Evolutionary conservation across 169 alveolate genomes (phyloP).

Genomic region (Plasmodium falciparum): DNA sequence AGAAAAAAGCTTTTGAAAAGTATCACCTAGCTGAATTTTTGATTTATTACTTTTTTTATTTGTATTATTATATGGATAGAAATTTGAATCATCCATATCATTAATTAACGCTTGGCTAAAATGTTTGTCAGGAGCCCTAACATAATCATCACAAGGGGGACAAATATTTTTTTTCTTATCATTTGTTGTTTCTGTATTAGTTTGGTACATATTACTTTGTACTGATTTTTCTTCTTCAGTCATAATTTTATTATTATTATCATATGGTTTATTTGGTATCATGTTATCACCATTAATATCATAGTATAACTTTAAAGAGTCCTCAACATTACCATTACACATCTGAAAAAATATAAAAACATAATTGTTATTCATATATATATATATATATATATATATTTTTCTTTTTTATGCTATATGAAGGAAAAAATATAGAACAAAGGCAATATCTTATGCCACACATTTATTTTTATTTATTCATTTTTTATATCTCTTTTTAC

Average conservation of each 20-base stretch:
- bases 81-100: conserved; percentile 67
- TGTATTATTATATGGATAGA: conserved; percentile 10
- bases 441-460: neutral
- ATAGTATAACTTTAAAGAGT: conserved; percentile 35
- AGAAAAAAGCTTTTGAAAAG: conserved; percentile 58
- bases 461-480: neutral
- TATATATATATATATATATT: neutral
- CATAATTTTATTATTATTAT: neutral
- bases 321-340: conserved; percentile 53
- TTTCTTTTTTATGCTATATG: neutral
- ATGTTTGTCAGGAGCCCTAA: conserved; percentile 67
- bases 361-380: neutral
- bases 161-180: neutral
- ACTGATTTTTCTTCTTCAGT: neutral
- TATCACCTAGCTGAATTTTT: conserved; percentile 42
- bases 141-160: conserved; percentile 17
- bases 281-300: conserved; percentile 25
- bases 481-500: conserved; percentile 2
- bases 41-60: conserved; percentile 23
- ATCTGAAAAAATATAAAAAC: conserved; percentile 20
- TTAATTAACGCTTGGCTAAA: conserved; percentile 62
- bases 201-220: neutral
- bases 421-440: neutral
- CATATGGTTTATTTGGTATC: neutral
- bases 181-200: neutral